These are phyloP conservation scores for Salix koriyanagi DNA, from an alignment of 345 rosid genomes.

Conservation along the genomic window DNA sequence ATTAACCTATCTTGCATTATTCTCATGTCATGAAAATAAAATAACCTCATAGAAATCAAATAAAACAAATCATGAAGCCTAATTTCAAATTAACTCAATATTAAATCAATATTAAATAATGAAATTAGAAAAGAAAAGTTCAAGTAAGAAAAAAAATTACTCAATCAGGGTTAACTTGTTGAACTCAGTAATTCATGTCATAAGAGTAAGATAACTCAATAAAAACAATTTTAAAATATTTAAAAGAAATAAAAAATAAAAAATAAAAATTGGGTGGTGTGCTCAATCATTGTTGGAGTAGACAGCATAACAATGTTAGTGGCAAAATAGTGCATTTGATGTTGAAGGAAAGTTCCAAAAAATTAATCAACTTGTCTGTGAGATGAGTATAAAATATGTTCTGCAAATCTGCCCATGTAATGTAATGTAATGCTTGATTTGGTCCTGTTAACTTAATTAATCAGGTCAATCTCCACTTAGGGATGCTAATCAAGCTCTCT, in stretches of 20 bases:
- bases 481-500: background rate
- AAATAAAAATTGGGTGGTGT: background rate
- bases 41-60: too few relatives aligned
- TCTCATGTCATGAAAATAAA: too few relatives aligned
- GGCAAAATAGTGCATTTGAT: background rate
- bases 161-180: too few relatives aligned
- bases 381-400: background rate
- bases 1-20: too few relatives aligned
- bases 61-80: too few relatives aligned
- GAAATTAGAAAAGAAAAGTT: too few relatives aligned
- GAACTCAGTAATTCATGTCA: too few relatives aligned
- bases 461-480: conserved; percentile 1
- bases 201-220: too few relatives aligned
- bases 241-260: background rate
- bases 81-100: too few relatives aligned
- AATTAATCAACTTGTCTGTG: background rate
- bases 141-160: too few relatives aligned
- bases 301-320: background rate
- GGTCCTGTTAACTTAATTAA: background rate
- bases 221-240: background rate
- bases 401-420: background rate
- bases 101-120: too few relatives aligned
- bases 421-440: background rate
- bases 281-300: conserved; percentile 4
- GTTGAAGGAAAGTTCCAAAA: conserved; percentile 5